Base-by-base conservation (phyloP, 495 filamentous ascomycete genomes). In the Coniosporium apollinis region DNA sequence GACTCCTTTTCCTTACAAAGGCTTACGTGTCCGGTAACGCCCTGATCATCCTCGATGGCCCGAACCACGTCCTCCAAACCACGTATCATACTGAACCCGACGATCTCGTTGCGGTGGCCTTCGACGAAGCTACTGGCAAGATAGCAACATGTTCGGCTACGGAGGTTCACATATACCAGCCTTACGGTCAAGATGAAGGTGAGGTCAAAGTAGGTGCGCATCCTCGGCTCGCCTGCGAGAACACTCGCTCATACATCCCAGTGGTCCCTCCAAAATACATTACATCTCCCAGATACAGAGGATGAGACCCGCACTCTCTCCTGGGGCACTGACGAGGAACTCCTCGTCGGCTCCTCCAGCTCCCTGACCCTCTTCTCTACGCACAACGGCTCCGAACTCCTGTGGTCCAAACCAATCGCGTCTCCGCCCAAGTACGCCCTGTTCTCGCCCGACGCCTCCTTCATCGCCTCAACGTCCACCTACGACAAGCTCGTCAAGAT, bases 11-110 rank as follows among this genome's bases (percentile, higher is more conserved):
- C 10, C n/a, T 34, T 26, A 42, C 34, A 30, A 38, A 92, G 83
- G 71, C 70, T 43, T 96, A 94, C 56, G 79, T 94, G 37, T 87
- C 81, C 38, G 86, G 87, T 41, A 81, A 78, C 57, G 79, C 82
- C 36, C 66, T 94, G 39, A 67, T 85, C 30, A 76, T 94, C 49
- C 76, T 96, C 49, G 66, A 67, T 53, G 74, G 72, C 28, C 72
- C 82, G 41, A 64, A 80, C 49, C 64, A 70, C 36, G 67, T 92
- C 46, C 62, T 93, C 21, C 87, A 96, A 58, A 94, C 87, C 0
- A 81, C 85, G 39, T 94, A 93, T 60, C 70, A 85, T 50, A 76
- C 89, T 44, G 76, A 85, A 52, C 66, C 72, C 24, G 61, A 69
- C 5, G 59, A 60, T 4, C 68, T 96, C 24, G 69, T 82, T 24